A percentile compares a stretch with the other conserved stretches of the same genome.
These are phyloP conservation scores for Hortaea werneckii DNA, from an alignment of 2,329 filamentous ascomycete species.

Conservation along the genomic window DNA sequence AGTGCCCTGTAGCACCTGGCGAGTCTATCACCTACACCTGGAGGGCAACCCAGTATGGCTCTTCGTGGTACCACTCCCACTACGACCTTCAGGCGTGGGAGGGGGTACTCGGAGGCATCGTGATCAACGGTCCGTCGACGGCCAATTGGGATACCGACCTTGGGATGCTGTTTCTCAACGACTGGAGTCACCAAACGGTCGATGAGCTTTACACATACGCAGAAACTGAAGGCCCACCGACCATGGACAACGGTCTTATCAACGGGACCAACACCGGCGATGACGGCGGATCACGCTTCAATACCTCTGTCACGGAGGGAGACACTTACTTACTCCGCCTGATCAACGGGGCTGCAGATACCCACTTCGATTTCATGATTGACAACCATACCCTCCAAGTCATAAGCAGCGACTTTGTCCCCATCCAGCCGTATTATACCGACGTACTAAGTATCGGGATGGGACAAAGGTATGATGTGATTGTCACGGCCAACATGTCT, in stretches of 20 bases:
- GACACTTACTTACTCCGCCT: slow-evolving; percentile 35
- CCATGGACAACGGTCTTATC: slow-evolving; percentile 23
- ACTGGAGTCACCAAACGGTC: slow-evolving; percentile 25
- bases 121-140: slow-evolving; percentile 29
- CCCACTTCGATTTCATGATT: slow-evolving; percentile 26
- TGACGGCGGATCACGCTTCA: background rate
- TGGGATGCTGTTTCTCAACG: slow-evolving; percentile 30
- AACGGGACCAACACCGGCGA: slow-evolving; percentile 20
- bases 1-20: slow-evolving; percentile 58
- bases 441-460: slow-evolving; percentile 18
- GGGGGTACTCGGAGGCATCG: slow-evolving; percentile 29
- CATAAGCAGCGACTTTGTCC: slow-evolving; percentile 34
- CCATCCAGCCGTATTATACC: slow-evolving; percentile 32
- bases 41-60: slow-evolving; percentile 25
- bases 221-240: slow-evolving; percentile 14
- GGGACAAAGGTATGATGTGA: slow-evolving; percentile 27
- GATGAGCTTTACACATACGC: slow-evolving; percentile 13
- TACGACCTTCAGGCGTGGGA: slow-evolving; percentile 32
- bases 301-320: slow-evolving; percentile 24
- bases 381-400: slow-evolving; percentile 35
- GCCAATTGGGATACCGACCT: slow-evolving; percentile 30
- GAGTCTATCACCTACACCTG: slow-evolving; percentile 31
- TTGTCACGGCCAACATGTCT: slow-evolving; percentile 28
- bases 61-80: slow-evolving; percentile 35
- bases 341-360: slow-evolving; percentile 31